Evolutionary conservation across 1,284 basidiomycete genomes (phyloP).

Genomic region (Peniophora sp.): DNA sequence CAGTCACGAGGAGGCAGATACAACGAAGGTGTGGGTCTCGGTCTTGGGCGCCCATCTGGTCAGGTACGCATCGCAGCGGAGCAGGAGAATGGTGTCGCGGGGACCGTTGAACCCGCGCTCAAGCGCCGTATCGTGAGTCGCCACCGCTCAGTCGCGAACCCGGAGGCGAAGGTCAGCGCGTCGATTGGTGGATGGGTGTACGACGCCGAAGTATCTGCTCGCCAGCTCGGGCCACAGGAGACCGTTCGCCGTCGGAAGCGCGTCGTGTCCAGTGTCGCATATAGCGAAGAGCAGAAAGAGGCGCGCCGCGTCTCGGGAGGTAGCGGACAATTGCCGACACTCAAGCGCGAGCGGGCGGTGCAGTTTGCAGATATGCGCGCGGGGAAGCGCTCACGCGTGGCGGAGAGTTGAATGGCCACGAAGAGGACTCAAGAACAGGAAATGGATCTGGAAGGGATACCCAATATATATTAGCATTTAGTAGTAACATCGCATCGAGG

Average conservation of each 20-base stretch:
- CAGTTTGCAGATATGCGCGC: neutral
- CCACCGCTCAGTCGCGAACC: conserved; percentile 36
- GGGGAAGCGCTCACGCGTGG: neutral
- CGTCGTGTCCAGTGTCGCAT: conserved; percentile 9
- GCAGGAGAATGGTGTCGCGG: neutral
- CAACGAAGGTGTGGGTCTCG: no score
- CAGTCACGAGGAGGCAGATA: no score
- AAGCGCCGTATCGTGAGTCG: conserved; percentile 53
- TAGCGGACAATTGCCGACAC: neutral
- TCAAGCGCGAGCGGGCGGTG: neutral
- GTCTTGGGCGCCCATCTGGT: neutral
- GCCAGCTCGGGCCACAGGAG: conserved; percentile 5
- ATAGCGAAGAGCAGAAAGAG: neutral
- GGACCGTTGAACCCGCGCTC: conserved; percentile 20
- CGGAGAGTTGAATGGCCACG: no score
- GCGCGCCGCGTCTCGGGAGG: neutral
- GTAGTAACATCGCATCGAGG: no score
- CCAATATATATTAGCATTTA: no score
- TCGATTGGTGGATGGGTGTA: conserved; percentile 39
- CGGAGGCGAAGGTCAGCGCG: conserved; percentile 17
- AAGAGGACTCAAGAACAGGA: no score
- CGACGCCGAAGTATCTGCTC: conserved; percentile 35
- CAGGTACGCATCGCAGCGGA: conserved; percentile 5
- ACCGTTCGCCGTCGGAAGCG: conserved; percentile 9
- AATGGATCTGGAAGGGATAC: no score